These are phyloP conservation scores for Solanum lycopersicoides DNA, from an alignment of 257 asterid genomes.

Conservation along the genomic window DNA sequence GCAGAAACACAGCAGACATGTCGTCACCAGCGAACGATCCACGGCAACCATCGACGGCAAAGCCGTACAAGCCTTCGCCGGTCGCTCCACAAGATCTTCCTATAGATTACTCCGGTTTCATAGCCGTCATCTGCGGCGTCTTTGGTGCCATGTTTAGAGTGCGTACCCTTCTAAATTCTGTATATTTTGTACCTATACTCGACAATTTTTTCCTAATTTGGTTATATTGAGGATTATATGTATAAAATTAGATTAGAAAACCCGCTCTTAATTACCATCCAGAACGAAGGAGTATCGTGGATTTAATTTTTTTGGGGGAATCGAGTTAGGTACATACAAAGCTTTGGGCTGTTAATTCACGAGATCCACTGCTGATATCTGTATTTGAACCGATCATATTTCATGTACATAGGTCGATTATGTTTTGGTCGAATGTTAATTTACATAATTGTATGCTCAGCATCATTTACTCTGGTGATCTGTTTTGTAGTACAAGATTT, in stretches of 20 bases:
- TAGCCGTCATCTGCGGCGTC: slow-evolving; percentile 77
- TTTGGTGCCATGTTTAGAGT: slow-evolving; percentile 65
- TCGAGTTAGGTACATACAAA: background rate
- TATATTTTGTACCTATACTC: background rate
- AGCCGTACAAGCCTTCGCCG: background rate
- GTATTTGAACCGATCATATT: background rate
- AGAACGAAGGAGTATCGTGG: background rate
- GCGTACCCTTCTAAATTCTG: background rate
- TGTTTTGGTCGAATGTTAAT: background rate
- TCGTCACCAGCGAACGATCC: background rate
- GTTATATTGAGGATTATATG: background rate
- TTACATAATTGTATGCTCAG: background rate
- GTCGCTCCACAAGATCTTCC: slow-evolving; percentile 66
- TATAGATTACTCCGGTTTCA: slow-evolving; percentile 71
- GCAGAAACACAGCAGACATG: background rate
- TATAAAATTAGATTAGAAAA: background rate
- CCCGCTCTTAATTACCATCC: background rate
- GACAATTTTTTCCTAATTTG: background rate
- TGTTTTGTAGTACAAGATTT: slow-evolving; percentile 59
- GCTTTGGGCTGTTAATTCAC: background rate
- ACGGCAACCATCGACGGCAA: background rate
- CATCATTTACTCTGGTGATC: background rate
- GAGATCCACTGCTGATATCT: background rate
- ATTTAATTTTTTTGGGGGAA: background rate
- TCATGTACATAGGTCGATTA: background rate